Evolutionary conservation across 2,329 filamentous ascomycete genomes (phyloP), one percentile per base, ranked within the genome.

Genomic region (Basipetospora sp.): DNA sequence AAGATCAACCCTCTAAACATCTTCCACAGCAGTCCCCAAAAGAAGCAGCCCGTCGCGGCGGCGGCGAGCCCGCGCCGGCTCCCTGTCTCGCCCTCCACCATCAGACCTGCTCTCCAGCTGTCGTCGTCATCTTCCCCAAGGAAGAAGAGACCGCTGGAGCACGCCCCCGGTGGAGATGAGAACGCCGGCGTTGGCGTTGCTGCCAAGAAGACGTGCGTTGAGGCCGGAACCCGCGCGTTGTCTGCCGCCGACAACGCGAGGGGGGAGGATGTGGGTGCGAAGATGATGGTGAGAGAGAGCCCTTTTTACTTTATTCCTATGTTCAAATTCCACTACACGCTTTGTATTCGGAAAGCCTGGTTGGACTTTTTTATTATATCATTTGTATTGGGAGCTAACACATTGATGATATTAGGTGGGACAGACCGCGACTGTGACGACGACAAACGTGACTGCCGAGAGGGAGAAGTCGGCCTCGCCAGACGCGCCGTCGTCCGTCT

Each of bases 401-500:
- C 22, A n/a, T n/a, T n/a, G n/a, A n/a, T n/a, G n/a, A n/a, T n/a
- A n/a, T n/a, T n/a, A n/a, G n/a, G n/a, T n/a, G n/a, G n/a, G n/a
- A n/a, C n/a, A n/a, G n/a, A n/a, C n/a, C n/a, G n/a, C n/a, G n/a
- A n/a, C n/a, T n/a, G n/a, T n/a, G n/a, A n/a, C n/a, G n/a, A n/a
- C n/a, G n/a, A n/a, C n/a, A 31, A 14, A 33, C 18, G 25, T 18
- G 30, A 29, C 15, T 18, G 9, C 29, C 14, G 16, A 26, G 22
- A 29, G 36, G 14, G 17, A 35, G 13, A 11, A 16, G 10, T 39
- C 36, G 5, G 31, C 31, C 13, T 39, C 36, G 3, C 60, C 65
- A 4, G 61, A 62, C 35, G 54, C n/a, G n/a, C n/a, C 59, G 11
- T 64, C 62, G 14, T 69, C 67, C 15, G 50, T 71, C 28, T 69